Evolutionary conservation across 306 rosid species (phyloP).

Genomic region (Prinsepia uniflora): DNA sequence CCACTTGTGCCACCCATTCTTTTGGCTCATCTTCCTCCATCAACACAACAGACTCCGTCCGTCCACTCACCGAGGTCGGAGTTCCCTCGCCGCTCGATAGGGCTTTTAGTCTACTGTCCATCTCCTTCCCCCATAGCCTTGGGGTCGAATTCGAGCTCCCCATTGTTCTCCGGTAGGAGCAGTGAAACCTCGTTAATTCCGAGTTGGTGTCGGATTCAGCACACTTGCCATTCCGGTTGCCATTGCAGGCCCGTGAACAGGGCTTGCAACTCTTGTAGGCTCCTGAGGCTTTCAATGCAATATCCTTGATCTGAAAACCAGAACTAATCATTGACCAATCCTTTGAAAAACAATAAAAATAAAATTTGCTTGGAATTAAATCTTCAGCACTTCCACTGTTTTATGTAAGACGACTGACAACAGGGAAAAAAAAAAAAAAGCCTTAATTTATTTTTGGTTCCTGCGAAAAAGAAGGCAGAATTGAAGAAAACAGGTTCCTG

Average conservation of each 20-base stretch:
- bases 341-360: not conserved
- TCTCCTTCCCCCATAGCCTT: constrained; percentile 80
- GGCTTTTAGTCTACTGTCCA: constrained; percentile 73
- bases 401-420: not conserved
- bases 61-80: constrained; percentile 85
- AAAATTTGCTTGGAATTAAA: not conserved
- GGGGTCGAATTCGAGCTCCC: constrained; percentile 91
- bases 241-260: no score
- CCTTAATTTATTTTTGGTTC: not conserved
- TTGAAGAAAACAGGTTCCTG: constrained; percentile 2
- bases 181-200: constrained; percentile 73
- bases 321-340: no score
- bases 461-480: not conserved
- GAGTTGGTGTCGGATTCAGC: constrained; percentile 77
- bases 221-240: no score
- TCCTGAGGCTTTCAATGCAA: constrained; percentile 94
- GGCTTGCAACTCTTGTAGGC: constrained; percentile 94
- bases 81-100: constrained; percentile 92
- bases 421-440: constrained; percentile 3
- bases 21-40: constrained; percentile 94
- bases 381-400: not conserved
- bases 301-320: constrained; percentile 79
- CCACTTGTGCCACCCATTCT: constrained; percentile 97
- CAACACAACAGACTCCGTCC: constrained; percentile 70
- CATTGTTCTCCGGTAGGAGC: constrained; percentile 55